Percentiles rank a stretch among this genome's conserved stretches.
phyloP scores from a whole-genome alignment of 2,329 filamentous ascomycete genomes.

The Blumeriella jaapii region DNA sequence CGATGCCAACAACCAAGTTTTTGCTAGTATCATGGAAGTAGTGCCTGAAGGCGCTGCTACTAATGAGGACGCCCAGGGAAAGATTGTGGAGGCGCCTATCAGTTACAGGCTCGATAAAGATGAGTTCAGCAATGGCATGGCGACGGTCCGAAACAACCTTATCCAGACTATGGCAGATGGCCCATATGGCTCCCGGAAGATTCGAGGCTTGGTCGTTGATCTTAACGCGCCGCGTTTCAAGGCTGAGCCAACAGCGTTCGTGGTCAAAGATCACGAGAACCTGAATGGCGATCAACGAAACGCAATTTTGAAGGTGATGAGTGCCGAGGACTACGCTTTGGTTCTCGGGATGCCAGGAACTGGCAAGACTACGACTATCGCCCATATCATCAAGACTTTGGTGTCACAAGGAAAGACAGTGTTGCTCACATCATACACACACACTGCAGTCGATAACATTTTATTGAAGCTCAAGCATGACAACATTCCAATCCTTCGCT shows the following conservation, averaged over 20 bases:
- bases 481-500: conserved; percentile 66
- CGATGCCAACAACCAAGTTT: conserved; percentile 66
- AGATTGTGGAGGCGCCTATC: conserved; percentile 42
- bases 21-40: conserved; percentile 86
- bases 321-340: conserved; percentile 88
- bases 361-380: conserved; percentile 96
- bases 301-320: conserved; percentile 92
- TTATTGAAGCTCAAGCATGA: conserved; percentile 79
- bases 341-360: conserved; percentile 97
- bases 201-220: conserved; percentile 73
- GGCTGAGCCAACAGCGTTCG: conserved; percentile 48
- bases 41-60: conserved; percentile 43
- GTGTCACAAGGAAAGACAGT: conserved; percentile 86
- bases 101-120: conserved; percentile 90
- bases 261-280: conserved; percentile 46
- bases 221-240: conserved; percentile 64
- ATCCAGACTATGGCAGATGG: conserved; percentile 82
- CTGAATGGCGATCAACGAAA: conserved; percentile 80
- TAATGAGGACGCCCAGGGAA: conserved; percentile 39
- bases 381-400: conserved; percentile 87
- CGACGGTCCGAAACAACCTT: conserved; percentile 84
- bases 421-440: conserved; percentile 87
- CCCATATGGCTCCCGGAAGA: conserved; percentile 56
- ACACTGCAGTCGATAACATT: conserved; percentile 97
- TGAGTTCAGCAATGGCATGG: conserved; percentile 97